Base-by-base conservation (phyloP, 108 stramenopile genomes). In the Nitzschia putrida region DNA sequence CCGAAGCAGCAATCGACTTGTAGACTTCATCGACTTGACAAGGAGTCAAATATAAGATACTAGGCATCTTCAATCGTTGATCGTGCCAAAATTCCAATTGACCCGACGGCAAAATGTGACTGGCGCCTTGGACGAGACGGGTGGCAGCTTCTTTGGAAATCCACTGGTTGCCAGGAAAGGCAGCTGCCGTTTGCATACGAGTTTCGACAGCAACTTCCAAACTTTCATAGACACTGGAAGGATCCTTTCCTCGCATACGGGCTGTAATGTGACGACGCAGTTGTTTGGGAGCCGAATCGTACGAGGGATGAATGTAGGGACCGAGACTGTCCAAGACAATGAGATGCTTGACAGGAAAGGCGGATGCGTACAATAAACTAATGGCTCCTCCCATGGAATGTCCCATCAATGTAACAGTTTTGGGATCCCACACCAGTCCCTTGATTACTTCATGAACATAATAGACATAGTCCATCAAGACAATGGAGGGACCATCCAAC, bases 331-430 rank as follows among this genome's bases (percentile, higher is more conserved):
- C 92, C 64, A 93, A 66, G 49, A 93, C 54, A 14, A 89, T 61
- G 13, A 93, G 50, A 16, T 70, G 69, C 29, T 79, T 74, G 14
- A 88, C 83, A 8, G 89, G 87, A 78, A 89, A 92, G 51, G 87
- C 78, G 5, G 91, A 86, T 0, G 83, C 74, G 24, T 84, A 83
- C 39, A 88, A 63, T 5, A 78, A 40, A 6, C 80, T 38, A 22
- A 92, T 73, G 0, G 81, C 86, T 4, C 85, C 83, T 57, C 91
- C 91, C 91, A 92, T 92, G 57, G 81, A 83, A 71, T 92, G 91
- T 25, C 91, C 91, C 26, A 92, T 68, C 8, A 92, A 29, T 11
- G 61, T 80, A n/a, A 89, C 64, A 38, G 29, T 41, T 37, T 69
- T 45, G 13, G 34, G 53, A 18, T 67, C 53, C 88, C 88, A 89